Evolutionary conservation across 83 land plant species (phyloP).

Genomic region (Diphasiastrum complanatum): DNA sequence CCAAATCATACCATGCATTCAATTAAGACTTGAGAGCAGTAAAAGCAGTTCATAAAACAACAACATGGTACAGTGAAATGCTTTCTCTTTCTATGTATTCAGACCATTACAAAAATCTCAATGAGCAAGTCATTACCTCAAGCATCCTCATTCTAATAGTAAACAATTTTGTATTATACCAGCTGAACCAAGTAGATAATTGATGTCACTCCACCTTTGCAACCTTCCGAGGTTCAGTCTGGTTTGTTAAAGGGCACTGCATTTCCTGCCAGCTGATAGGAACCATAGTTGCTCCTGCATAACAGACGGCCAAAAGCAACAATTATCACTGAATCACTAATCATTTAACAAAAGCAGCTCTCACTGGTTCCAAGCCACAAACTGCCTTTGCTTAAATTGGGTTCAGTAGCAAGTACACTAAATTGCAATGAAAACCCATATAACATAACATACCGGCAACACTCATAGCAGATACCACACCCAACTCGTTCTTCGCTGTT

Average conservation of each 20-base stretch:
- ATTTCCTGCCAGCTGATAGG: conserved; percentile 79
- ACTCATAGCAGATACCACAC: conserved; percentile 94
- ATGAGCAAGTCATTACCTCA: too few relatives aligned
- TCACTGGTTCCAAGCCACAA: neutral
- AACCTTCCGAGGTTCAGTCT: conserved; percentile 66
- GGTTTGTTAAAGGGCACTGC: conserved; percentile 82
- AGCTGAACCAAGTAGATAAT: too few relatives aligned
- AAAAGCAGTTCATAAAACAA: too few relatives aligned
- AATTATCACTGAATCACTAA: neutral
- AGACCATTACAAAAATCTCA: too few relatives aligned
- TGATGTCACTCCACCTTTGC: conserved; percentile 51
- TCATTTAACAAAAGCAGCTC: neutral
- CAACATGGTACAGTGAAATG: too few relatives aligned
- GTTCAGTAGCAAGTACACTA: neutral
- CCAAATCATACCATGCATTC: too few relatives aligned
- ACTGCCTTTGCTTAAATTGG: neutral
- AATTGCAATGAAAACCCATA: neutral
- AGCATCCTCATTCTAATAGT: too few relatives aligned
- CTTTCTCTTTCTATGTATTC: too few relatives aligned
- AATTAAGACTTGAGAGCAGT: too few relatives aligned
- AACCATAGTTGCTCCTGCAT: conserved; percentile 62
- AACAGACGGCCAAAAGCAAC: neutral
- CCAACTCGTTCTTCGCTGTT: conserved; percentile 94
- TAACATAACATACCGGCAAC: conserved; percentile 60
- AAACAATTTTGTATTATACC: too few relatives aligned